phyloP scores from a whole-genome alignment of 108 stramenopile species.

The Fistulifera pelliculosa region DNA sequence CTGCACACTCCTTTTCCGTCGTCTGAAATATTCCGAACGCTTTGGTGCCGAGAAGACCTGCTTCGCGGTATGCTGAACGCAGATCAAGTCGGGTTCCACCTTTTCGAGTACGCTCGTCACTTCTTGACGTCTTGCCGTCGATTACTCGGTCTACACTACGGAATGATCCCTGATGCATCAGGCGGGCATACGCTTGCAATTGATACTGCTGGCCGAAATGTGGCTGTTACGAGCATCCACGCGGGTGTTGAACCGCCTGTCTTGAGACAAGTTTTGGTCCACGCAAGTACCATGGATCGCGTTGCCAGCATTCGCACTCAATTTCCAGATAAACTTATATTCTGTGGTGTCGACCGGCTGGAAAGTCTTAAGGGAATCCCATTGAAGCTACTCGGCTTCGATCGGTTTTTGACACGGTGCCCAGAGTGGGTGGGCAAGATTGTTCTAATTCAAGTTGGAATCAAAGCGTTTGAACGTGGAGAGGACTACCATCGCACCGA shows the following conservation, averaged over 20 bases:
- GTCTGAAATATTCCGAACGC: slow-evolving; percentile 91
- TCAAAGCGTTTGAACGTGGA: slow-evolving; percentile 76
- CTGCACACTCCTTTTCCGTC: slow-evolving; percentile 99
- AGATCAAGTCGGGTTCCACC: slow-evolving; percentile 98
- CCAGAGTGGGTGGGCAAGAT: slow-evolving; percentile 86
- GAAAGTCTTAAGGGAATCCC: slow-evolving; percentile 95
- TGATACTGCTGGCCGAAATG: slow-evolving; percentile 90
- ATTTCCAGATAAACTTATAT: slow-evolving; percentile 73
- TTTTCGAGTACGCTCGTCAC: slow-evolving; percentile 98
- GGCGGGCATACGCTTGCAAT: slow-evolving; percentile 82
- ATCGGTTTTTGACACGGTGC: slow-evolving; percentile 83
- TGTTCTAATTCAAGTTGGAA: slow-evolving; percentile 92
- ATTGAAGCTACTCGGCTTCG: slow-evolving; percentile 91
- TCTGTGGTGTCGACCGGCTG: slow-evolving; percentile 89
- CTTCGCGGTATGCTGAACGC: slow-evolving; percentile 93
- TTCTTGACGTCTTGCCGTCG: slow-evolving; percentile 97
- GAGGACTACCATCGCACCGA: slow-evolving; percentile 80
- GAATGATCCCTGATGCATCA: slow-evolving; percentile 84
- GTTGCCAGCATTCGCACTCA: slow-evolving; percentile 49
- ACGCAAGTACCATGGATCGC: slow-evolving; percentile 49
- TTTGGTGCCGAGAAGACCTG: slow-evolving; percentile 90
- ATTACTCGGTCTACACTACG: slow-evolving; percentile 88
- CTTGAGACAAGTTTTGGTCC: slow-evolving; percentile 66
- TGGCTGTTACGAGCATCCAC: slow-evolving; percentile 92
- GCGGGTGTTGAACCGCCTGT: slow-evolving; percentile 90